Evolutionary conservation across 345 rosid genomes (phyloP), one percentile per base, ranked within the genome.

Genomic region (Psidium guajava): DNA sequence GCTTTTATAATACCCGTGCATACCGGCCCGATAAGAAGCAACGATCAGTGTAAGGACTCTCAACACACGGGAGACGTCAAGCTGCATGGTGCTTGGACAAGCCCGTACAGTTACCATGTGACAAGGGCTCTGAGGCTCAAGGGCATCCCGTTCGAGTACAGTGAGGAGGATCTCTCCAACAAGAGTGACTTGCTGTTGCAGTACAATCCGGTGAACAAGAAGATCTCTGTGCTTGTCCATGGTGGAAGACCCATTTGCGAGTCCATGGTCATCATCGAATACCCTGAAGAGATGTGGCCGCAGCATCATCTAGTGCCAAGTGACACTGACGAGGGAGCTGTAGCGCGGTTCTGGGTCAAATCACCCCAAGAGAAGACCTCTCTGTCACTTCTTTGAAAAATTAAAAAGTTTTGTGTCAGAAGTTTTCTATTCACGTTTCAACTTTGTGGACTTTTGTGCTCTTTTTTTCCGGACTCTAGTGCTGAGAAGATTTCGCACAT

Each of bases 181-280:
- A 91, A 91, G 82, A 87, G 91, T 59, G 64, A 59, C 3, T 53
- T 80, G 61, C 87, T 90, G 27, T 85, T 90, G 55, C 56, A 82
- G 28, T 82, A 83, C 82, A 88, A 89, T 42, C 91, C 90, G 5
- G 84, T 88, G 21, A 69, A 89, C 81, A 85, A 84, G 88, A 89
- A 87, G 80, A 82, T 91, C 54, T 91, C 91, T 25, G 89, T 91
- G 15, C 89, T 89, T 6, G 82, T 89, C 47, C 90, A 89, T 82
- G 84, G 80, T 2, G 88, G 84, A 51, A 89, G 89, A 22, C 88
- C 91, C 54, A 85, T 89, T 15, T 75, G 86, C 3, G 92, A 91
- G 69, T 89, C 91, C 32, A 42, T 83, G 55, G 24, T 90, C 51
- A 90, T 90, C 24, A 82, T 90, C n/a, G 87, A 86, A 53, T 90